A percentile compares a stretch with the other conserved stretches of the same genome.
Evolutionary conservation across 2,329 filamentous ascomycete species (phyloP).

Genomic region (Aspergillus sp.): DNA sequence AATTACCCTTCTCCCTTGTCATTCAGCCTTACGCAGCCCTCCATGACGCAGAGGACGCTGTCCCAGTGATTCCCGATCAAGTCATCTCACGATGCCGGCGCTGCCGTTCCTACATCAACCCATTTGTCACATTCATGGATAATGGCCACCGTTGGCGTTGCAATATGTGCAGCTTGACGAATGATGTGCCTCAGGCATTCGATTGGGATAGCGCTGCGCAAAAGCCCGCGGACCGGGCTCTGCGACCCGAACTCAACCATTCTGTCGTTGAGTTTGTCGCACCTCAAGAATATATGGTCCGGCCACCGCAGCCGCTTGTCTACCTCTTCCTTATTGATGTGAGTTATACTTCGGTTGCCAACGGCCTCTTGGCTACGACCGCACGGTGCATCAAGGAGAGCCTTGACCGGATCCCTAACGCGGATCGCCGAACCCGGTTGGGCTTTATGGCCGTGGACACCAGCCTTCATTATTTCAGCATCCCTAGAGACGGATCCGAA

Average conservation of each 20-base stretch:
- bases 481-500: slow-evolving; percentile 81
- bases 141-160: slow-evolving; percentile 97
- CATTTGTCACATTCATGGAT: slow-evolving; percentile 92
- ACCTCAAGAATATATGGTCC: slow-evolving; percentile 98
- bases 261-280: slow-evolving; percentile 97
- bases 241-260: slow-evolving; percentile 87
- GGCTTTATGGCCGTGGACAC: slow-evolving; percentile 95
- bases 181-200: slow-evolving; percentile 97
- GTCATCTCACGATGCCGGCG: slow-evolving; percentile 94
- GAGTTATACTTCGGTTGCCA: slow-evolving; percentile 82
- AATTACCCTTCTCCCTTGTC: slow-evolving; percentile 87
- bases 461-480: slow-evolving; percentile 90
- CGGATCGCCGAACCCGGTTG: slow-evolving; percentile 81
- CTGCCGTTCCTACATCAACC: slow-evolving; percentile 96
- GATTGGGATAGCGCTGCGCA: slow-evolving; percentile 94
- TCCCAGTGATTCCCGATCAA: slow-evolving; percentile 91
- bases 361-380: slow-evolving; percentile 82
- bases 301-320: slow-evolving; percentile 87
- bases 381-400: slow-evolving; percentile 93
- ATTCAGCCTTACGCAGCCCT: slow-evolving; percentile 93
- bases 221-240: slow-evolving; percentile 86
- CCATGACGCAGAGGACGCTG: slow-evolving; percentile 83
- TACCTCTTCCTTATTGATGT: slow-evolving; percentile 96
- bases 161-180: slow-evolving; percentile 99
- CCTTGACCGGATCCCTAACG: slow-evolving; percentile 95